Conservation (phyloP, 768 basidiomycete species). For the Amanita polypyramis region DNA sequence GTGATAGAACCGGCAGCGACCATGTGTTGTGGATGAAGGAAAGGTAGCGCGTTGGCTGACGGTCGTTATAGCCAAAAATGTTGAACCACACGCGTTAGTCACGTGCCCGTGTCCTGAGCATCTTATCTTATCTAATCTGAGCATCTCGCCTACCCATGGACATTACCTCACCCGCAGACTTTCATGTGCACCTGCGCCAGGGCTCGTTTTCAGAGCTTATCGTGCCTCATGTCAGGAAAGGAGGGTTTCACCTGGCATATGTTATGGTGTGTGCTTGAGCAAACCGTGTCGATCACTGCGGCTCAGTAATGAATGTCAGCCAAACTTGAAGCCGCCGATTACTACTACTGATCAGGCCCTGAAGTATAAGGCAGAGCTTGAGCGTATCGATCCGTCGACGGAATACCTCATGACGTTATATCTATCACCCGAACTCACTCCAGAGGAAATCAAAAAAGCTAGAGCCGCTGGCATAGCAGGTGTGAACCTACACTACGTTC, state of each 20-base stretch:
- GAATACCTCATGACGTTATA: conserved; percentile 96
- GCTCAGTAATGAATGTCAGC: conserved; percentile 38
- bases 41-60: conserved; percentile 9
- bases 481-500: conserved; percentile 13
- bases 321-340: conserved; percentile 87
- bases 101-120: conserved; percentile 23
- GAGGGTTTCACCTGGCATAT: conserved; percentile 88
- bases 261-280: conserved; percentile 68
- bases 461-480: conserved; percentile 72
- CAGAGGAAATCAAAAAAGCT: conserved; percentile 84
- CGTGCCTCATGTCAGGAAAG: conserved; percentile 79
- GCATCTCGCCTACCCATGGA: conserved; percentile 21
- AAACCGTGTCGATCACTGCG: conserved; percentile 4
- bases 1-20: conserved; percentile 82
- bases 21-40: conserved; percentile 31
- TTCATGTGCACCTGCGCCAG: conserved; percentile 95
- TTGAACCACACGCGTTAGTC: conserved; percentile 28
- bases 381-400: conserved; percentile 63
- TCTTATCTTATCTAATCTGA: conserved; percentile 19
- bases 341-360: conserved; percentile 73
- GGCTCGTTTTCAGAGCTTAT: conserved; percentile 75
- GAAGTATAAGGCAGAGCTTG: conserved; percentile 66
- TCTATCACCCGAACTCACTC: conserved; percentile 84
- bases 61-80: conserved; percentile 5
- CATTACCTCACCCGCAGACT: conserved; percentile 32